Conservation (phyloP, 768 basidiomycete genomes). For the Tylopilus felleus region DNA sequence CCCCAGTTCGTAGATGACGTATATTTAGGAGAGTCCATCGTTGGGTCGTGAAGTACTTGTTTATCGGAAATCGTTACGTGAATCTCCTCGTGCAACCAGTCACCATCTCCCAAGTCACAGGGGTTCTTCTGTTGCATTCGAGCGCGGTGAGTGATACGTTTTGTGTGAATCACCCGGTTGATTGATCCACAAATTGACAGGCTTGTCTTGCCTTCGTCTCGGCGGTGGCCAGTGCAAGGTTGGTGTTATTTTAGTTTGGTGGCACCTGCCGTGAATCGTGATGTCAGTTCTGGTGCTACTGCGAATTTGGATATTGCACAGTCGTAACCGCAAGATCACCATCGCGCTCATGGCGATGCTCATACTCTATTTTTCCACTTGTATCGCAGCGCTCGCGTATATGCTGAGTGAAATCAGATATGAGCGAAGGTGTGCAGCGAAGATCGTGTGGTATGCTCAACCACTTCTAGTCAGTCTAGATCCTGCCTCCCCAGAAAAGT, state of each 20-base stretch:
- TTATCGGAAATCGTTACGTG: no score
- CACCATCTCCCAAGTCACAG: neutral
- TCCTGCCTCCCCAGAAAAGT: neutral
- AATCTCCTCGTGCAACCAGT: no score
- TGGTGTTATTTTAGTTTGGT: neutral
- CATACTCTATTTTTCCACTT: neutral
- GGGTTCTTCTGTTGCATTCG: neutral
- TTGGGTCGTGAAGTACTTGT: no score
- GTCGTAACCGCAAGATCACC: neutral
- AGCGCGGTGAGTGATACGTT: neutral
- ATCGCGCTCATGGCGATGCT: neutral
- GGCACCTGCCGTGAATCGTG: neutral
- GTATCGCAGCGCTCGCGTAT: neutral
- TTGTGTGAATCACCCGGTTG: neutral
- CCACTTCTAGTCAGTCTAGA: neutral
- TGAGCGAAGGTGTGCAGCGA: neutral
- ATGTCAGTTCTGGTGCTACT: neutral
- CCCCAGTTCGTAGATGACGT: neutral
- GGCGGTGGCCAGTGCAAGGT: neutral
- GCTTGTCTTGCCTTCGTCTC: neutral
- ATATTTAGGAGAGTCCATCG: no score
- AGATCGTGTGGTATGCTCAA: neutral
- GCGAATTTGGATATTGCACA: slow-evolving; percentile 1
- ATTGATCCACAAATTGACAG: neutral
- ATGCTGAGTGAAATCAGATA: neutral